Evolutionary conservation across 169 alveolate genomes (phyloP), one percentile per base, ranked within the genome.

Genomic region (Prorocentrum cordatum): DNA sequence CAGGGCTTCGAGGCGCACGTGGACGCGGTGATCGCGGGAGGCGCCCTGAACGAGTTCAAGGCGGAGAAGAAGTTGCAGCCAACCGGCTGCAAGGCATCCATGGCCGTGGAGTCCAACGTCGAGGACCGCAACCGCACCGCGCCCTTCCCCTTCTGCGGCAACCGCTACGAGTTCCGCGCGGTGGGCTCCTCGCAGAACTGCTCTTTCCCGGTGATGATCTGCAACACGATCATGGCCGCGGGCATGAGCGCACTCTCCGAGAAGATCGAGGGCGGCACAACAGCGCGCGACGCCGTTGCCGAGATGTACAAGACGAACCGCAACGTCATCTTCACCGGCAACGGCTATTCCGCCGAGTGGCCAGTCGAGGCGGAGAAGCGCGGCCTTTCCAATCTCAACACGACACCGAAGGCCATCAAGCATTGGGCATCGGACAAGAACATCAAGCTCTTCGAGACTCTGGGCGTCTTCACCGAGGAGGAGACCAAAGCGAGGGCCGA

Each of bases 281-380:
- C 77, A 62, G 77, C 58, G 22, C 89, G 89, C 26, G 89, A 79
- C 38, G 89, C 89, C 35, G 89, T 79, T 42, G 89, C 89, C n/a
- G 33, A 77, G 88, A 27, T 54, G 18, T 5, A 5, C 27, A 18
- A 50, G 0, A 59, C 58, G 89, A 79, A 79, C 89, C 39, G 45
- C 26, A 64, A 61, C 89, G 89, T 79, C 73, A 79, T 79, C 89
- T 79, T 79, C 89, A 79, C 89, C 4, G 89, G 89, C 61, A 79
- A 79, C 50, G 89, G 89, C 89, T 79, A 79, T 54, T 18, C 59
- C 33, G 77, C 89, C 0, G 89, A 79, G 45, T 79, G 89, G 89
- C 89, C 89, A 3, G 77, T 61, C 22, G 89, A 79, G 66, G 89
- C 89, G n/a, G 29, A 20, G 22, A 79, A 79, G 64, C 77, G 89